A percentile compares a stretch with the other conserved stretches of the same genome.
Evolutionary conservation across 768 basidiomycete genomes (phyloP).

Genomic region (Tricholoma terreum): DNA sequence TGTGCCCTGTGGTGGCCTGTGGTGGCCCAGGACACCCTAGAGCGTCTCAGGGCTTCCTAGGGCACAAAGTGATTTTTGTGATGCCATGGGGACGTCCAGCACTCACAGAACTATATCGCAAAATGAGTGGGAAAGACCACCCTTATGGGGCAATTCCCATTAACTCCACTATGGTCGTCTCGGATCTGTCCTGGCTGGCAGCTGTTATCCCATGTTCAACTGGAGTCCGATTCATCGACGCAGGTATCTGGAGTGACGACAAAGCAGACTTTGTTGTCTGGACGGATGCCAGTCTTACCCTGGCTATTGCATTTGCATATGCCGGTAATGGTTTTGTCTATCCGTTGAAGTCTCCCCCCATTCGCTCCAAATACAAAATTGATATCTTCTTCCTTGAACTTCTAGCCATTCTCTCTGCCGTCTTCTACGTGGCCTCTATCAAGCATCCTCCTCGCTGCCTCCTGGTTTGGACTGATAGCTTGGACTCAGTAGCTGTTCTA

Average conservation of each 20-base stretch:
- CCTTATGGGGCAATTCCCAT: conserved; percentile 3
- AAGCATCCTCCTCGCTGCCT: conserved; percentile 12
- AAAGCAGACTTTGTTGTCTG: conserved; percentile 20
- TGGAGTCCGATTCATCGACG: conserved; percentile 16
- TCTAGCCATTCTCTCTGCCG: conserved; percentile 18
- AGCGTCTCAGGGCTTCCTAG: too few species aligned
- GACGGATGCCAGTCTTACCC: conserved; percentile 18
- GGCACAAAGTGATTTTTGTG: too few species aligned
- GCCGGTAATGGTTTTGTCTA: conserved; percentile 13
- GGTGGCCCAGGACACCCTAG: too few species aligned
- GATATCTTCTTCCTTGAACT: conserved; percentile 26
- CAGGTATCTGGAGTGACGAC: conserved; percentile 7
- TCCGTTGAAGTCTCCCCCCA: conserved; percentile 4
- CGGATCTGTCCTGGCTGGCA: conserved; percentile 15
- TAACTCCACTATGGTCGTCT: conserved; percentile 9
- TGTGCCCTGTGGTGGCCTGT: too few species aligned
- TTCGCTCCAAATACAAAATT: not conserved
- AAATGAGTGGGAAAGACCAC: conserved; percentile 9
- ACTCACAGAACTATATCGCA: not conserved
- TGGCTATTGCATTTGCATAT: conserved; percentile 13
- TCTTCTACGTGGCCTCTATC: conserved; percentile 12
- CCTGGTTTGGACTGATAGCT: conserved; percentile 6
- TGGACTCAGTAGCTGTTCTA: not conserved
- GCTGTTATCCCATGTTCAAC: conserved; percentile 7
- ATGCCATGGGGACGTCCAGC: not conserved